Conservation (phyloP, 1,139 yeast genomes). For the Geotrichum reessii region DNA sequence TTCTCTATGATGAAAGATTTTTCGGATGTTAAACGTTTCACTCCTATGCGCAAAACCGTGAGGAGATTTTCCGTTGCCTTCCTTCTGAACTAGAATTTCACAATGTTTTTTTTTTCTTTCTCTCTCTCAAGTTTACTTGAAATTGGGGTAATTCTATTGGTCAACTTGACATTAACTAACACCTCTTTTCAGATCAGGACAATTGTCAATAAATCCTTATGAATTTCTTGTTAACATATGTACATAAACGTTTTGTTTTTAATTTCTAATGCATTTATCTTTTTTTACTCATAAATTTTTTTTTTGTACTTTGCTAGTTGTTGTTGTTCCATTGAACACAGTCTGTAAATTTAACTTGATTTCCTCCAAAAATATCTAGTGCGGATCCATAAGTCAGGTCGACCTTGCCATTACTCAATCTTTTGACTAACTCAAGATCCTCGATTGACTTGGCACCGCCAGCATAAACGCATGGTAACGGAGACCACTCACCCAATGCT, state of each 20-base stretch:
- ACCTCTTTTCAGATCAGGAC: background rate
- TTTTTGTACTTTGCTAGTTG: background rate
- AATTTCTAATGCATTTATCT: background rate
- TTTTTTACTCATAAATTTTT: background rate
- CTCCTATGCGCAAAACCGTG: constrained; percentile 18
- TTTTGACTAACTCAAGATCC: constrained; percentile 62
- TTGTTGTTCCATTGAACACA: constrained; percentile 63
- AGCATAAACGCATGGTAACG: constrained; percentile 80
- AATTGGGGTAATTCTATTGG: background rate
- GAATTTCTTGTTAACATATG: background rate
- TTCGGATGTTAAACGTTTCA: constrained; percentile 18
- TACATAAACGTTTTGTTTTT: no score
- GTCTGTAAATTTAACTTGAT: constrained; percentile 65
- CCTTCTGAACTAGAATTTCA: constrained; percentile 12
- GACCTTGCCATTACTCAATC: constrained; percentile 70
- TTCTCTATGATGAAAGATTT: constrained; percentile 17
- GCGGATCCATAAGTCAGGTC: constrained; percentile 92
- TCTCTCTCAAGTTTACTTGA: background rate
- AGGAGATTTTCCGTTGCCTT: constrained; percentile 20
- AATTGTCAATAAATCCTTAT: background rate
- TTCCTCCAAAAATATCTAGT: constrained; percentile 89
- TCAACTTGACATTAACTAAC: background rate
- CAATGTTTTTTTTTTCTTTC: background rate
- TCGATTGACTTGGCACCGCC: constrained; percentile 82
- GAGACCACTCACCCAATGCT: constrained; percentile 74